Conservation (phyloP, 192 early-diverging fungal species). For the Lobosporangium transversale region DNA sequence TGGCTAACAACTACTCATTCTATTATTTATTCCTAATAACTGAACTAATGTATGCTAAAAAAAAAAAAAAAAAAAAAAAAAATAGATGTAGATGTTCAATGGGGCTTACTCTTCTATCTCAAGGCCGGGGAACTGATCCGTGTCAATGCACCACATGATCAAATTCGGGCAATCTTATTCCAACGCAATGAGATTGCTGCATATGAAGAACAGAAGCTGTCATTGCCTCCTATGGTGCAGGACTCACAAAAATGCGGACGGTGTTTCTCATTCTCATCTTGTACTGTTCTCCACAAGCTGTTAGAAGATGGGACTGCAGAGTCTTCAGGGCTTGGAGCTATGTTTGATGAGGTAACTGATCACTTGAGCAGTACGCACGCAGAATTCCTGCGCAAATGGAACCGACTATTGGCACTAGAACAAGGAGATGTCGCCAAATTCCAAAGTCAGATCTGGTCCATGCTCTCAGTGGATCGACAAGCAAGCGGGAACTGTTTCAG, state of each 20-base stretch:
- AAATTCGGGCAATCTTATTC: conserved; percentile 78
- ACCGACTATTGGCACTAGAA: conserved; percentile 75
- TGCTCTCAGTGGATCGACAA: conserved; percentile 62
- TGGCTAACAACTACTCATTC: too few relatives aligned
- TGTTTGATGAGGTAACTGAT: conserved; percentile 71
- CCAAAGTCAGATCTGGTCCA: conserved; percentile 77
- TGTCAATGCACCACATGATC: conserved; percentile 69
- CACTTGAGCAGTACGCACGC: conserved; percentile 69
- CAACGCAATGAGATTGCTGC: conserved; percentile 79
- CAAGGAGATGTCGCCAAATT: conserved; percentile 72
- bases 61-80: too few relatives aligned
- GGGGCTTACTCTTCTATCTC: conserved; percentile 84
- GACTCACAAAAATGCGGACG: conserved; percentile 68
- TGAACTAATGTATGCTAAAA: too few relatives aligned
- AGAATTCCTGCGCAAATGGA: conserved; percentile 84
- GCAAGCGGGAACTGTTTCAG: conserved; percentile 43
- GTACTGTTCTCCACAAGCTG: conserved; percentile 77
- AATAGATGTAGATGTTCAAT: conserved; percentile 72
- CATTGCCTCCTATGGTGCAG: conserved; percentile 78
- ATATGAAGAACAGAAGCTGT: conserved; percentile 51
- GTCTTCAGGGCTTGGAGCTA: conserved; percentile 63
- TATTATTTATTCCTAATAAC: too few relatives aligned
- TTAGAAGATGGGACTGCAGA: conserved; percentile 72
- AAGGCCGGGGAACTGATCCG: conserved; percentile 70
- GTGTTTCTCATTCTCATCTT: conserved; percentile 73